Evolutionary conservation across 345 rosid species (phyloP).

Genomic region (Eucalyptus melliodora): DNA sequence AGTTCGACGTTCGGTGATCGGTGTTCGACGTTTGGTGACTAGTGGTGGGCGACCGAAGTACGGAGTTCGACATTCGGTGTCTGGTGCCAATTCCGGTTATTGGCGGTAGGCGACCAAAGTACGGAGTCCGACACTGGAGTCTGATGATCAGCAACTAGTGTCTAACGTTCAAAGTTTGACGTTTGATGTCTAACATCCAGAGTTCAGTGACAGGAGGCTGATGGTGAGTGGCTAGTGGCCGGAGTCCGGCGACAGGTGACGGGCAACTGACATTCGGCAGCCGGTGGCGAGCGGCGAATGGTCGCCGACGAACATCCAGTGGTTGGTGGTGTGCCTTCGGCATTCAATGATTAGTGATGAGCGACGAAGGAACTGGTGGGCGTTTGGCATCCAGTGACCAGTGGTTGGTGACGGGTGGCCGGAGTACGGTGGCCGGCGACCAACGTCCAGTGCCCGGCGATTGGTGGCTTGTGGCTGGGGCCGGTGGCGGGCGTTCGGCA

Average conservation of each 20-base stretch:
- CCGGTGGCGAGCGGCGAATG: accelerated
- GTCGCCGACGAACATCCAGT: accelerated
- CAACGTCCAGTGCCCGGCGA: accelerated
- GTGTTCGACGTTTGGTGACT: accelerated
- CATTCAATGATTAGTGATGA: no score
- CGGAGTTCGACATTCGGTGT: accelerated
- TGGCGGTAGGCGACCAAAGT: accelerated
- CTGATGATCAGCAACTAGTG: accelerated
- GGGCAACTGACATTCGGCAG: accelerated
- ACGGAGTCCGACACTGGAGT: accelerated
- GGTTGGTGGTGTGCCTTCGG: no score
- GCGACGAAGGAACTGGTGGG: accelerated
- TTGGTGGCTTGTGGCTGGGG: accelerated
- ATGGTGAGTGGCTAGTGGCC: accelerated
- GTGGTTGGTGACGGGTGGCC: accelerated
- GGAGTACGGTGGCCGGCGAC: accelerated
- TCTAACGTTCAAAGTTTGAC: accelerated
- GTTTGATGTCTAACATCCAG: accelerated
- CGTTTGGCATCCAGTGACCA: accelerated
- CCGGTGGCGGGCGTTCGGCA: accelerated
- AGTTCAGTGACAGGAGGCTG: accelerated
- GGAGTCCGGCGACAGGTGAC: accelerated
- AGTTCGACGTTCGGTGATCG: accelerated
- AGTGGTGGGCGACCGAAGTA: accelerated
- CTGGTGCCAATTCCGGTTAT: accelerated